Evolutionary conservation across 2,329 filamentous ascomycete genomes (phyloP), one percentile per base, ranked within the genome.

Genomic region (Xylaria sp.): DNA sequence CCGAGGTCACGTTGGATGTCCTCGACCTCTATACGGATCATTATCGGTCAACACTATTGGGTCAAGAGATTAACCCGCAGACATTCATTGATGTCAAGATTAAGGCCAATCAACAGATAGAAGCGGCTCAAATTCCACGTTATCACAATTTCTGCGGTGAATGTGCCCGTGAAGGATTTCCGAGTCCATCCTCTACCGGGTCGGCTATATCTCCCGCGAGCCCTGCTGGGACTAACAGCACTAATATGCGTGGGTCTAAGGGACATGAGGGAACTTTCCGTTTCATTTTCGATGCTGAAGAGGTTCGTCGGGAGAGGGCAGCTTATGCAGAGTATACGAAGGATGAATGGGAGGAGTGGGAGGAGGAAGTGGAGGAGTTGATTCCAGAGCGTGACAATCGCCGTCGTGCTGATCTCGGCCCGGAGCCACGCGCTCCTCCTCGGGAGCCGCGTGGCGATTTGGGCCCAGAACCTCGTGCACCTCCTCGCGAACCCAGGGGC

Each of bases 11-110:
- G 75, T 88, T 97, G 46, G 96, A 98, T 77, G 85, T 97, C 0
- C 86, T 98, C 31, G 95, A 99, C 76, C 87, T 98, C 2, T 98
- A 97, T 80, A 96, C 93, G 0, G 92, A 97, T 76, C 91, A 97
- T 77, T 88, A 89, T 63, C 87, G 88, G 72, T 85, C 86, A 60
- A 97, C 94, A 40, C 89, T 90, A 59, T 84, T 97, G 23, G 94
- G 94, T 6, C 84, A 87, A 17, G 83, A 87, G 57, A 92, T 93
- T 79, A 88, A 91, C 56, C 85, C 95, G 51, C 90, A 95, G 73
- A 87, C 87, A 63, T 95, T 97, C 78, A 93, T 98, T 77, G 89
- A 91, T 71, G 89, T 97, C 74, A 93, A 96, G 77, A 97, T 98
- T 71, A 86, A 88, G 28, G 85, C 97, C 70, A 97, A 98, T 80